These are phyloP conservation scores for Pugionium dolabratum DNA, from an alignment of 345 rosid genomes.

Conservation along the genomic window DNA sequence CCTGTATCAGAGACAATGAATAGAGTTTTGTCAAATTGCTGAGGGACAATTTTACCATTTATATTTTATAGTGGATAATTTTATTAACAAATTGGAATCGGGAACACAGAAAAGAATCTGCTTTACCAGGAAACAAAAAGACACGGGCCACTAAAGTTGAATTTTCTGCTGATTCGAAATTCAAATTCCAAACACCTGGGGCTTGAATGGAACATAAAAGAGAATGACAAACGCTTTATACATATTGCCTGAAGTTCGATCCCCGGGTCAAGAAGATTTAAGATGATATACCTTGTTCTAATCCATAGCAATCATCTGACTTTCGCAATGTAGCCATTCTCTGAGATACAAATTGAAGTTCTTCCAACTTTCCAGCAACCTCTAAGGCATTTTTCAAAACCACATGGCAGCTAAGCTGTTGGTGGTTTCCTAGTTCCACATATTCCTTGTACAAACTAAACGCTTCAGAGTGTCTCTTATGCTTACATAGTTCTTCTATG, in stretches of 20 bases:
- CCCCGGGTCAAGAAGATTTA: constrained; percentile 10
- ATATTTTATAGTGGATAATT: neutral
- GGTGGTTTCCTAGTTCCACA: constrained; percentile 60
- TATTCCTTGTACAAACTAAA: constrained; percentile 62
- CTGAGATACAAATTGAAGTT: constrained; percentile 63
- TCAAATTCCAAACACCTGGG: neutral
- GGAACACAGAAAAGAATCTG: neutral
- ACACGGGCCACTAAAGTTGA: neutral
- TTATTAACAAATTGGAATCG: neutral
- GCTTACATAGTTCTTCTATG: constrained; percentile 63
- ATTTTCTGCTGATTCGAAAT: neutral
- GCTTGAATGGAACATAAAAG: neutral
- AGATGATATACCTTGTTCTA: constrained; percentile 4
- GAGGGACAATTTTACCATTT: neutral
- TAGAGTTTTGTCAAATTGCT: constrained; percentile 14
- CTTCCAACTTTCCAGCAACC: constrained; percentile 52
- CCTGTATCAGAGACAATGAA: constrained; percentile 27
- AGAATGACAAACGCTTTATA: neutral
- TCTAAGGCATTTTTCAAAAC: constrained; percentile 55
- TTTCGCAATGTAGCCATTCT: constrained; percentile 47
- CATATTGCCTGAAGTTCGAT: neutral
- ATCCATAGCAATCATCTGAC: constrained; percentile 27
- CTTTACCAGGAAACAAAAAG: constrained; percentile 21
- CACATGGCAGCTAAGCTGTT: constrained; percentile 54
- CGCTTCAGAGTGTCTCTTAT: constrained; percentile 59